Evolutionary conservation across 2,329 filamentous ascomycete genomes (phyloP).

Genomic region (Trichothecium roseum): DNA sequence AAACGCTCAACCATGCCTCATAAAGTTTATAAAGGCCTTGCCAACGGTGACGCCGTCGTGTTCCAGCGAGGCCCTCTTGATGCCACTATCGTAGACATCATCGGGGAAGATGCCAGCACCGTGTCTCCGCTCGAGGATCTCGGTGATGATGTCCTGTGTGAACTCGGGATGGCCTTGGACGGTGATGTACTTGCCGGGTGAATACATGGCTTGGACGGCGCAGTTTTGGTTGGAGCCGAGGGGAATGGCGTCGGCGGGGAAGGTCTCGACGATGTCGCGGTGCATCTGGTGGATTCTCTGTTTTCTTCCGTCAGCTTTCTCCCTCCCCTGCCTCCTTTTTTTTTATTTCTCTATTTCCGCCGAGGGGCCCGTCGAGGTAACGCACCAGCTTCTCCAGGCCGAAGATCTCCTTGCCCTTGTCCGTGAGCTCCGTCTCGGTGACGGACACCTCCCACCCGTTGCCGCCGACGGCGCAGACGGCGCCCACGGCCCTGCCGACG

Average conservation of each 20-base stretch:
- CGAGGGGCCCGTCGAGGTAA: too few species aligned
- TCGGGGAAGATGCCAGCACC: slow-evolving; percentile 55
- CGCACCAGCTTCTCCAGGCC: slow-evolving; percentile 21
- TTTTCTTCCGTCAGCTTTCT: neutral
- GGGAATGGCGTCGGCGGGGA: slow-evolving; percentile 26
- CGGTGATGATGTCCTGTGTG: slow-evolving; percentile 25
- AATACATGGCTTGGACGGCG: slow-evolving; percentile 31
- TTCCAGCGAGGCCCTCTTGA: slow-evolving; percentile 50
- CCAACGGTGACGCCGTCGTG: slow-evolving; percentile 77
- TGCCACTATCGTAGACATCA: slow-evolving; percentile 56
- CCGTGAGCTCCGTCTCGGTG: slow-evolving; percentile 26
- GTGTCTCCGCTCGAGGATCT: slow-evolving; percentile 19
- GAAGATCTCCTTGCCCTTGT: slow-evolving; percentile 28
- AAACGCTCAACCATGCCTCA: slow-evolving; percentile 41
- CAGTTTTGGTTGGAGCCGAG: slow-evolving; percentile 30
- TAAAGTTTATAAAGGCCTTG: slow-evolving; percentile 64
- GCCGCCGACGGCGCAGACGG: slow-evolving; percentile 24
- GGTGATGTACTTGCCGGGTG: slow-evolving; percentile 24
- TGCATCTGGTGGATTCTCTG: slow-evolving; percentile 34
- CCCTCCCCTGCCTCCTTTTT: too few species aligned
- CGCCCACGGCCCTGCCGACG: slow-evolving; percentile 29
- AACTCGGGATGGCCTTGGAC: slow-evolving; percentile 40
- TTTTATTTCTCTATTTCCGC: too few species aligned
- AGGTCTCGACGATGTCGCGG: slow-evolving; percentile 29
- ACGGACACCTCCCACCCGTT: slow-evolving; percentile 36